Base-by-base conservation (phyloP, 2,329 filamentous ascomycete species). In the Botrytis deweyae region DNA sequence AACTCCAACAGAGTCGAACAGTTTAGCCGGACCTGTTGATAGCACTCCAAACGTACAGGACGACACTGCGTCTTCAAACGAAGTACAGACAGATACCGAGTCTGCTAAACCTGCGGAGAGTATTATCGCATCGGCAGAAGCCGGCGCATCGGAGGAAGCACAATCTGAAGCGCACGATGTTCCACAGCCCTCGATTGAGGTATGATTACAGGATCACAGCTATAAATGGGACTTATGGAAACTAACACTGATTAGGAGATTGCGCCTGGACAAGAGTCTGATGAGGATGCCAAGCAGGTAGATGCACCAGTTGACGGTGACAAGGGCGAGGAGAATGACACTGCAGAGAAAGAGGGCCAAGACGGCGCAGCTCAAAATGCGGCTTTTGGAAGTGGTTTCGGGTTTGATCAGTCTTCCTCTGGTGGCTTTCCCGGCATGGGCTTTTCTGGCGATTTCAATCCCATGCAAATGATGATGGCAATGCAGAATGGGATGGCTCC, bases 391-490 rank as follows among this genome's bases (percentile, higher is more conserved):
- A 81, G 82, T 78, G 82, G 82, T 73, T 83, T 84, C 76, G 85
- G 84, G 29, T 85, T 86, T 79, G 83, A 83, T 75, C 78, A 81
- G 22, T 83, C 76, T 74, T 81, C 75, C 42, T 70, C 78, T 76
- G 80, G 78, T n/a, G 78, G 76, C 20, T 81, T 81, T 67, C 77
- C 80, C 40, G 78, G 86, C 80, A 89, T 88, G 79, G 86, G 87
- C 74, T 84, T 82, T 73, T 77, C 78, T 36, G 88, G 87, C 74
- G 90, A 92, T 79, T 90, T 93, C 83, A 92, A 90, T 80, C 92
- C 93, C 86, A 80, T 95, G 90, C 91, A 93, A 82, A 89, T 89
- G 90, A 89, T 93, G 91, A 91, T 92, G 90, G 86, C 89, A 83
- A 88, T 94, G 92, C 87, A 92, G 83, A 88, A 92, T 79, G 88